Base-by-base conservation (phyloP, 2,329 filamentous ascomycete species). In the Biscogniauxia mediterranea region DNA sequence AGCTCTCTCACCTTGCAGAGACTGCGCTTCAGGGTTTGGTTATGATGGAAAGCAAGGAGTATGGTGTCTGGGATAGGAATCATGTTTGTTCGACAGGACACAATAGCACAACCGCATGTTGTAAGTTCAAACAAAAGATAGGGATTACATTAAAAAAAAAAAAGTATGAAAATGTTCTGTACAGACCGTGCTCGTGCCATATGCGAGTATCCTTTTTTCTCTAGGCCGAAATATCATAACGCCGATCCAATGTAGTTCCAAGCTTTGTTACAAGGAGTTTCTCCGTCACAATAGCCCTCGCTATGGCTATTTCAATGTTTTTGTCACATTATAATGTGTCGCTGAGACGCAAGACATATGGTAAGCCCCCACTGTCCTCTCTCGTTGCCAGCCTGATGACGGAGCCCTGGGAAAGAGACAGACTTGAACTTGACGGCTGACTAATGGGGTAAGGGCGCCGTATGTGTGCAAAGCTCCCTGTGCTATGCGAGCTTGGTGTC, bases 351-450 rank as follows among this genome's bases (percentile, higher is more conserved):
- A 76, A 54, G 9, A 76, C 72, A 61, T 75, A 76, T 11, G 77
- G 76, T 61, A 79, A 46, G 11, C 69, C 71, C 13, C 71, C 69
- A 8, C 64, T 61, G 56, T 77, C 76, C 5, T 70, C 64, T 17
- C 71, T 64, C 25, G 74, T 79, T 13, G 81, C 77, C 28, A 85
- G 73, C 7, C 82, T 77, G 52, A 85, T 83, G 4, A 85, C 80
- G 3, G 70, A 72, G 15, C 65, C 64, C 38, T 69, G 66, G 11
- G 65, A 68, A 7, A 52, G 56, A 2, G 68, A 70, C 9, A 70
- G 57, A 20, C 70, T 72, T 13, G 61, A 55, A 49, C 64, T 69
- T 20, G 70, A 72, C 2, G 61, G 28, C 19, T 63, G 77, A 21
- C 71, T 66, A 5, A 72, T 60, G 3, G 67, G 69, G 61, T 79